Percentiles rank a stretch among this genome's conserved stretches.
phyloP scores from a whole-genome alignment of 1,139 yeast genomes.

The Scheffersomyces illinoinensis region DNA sequence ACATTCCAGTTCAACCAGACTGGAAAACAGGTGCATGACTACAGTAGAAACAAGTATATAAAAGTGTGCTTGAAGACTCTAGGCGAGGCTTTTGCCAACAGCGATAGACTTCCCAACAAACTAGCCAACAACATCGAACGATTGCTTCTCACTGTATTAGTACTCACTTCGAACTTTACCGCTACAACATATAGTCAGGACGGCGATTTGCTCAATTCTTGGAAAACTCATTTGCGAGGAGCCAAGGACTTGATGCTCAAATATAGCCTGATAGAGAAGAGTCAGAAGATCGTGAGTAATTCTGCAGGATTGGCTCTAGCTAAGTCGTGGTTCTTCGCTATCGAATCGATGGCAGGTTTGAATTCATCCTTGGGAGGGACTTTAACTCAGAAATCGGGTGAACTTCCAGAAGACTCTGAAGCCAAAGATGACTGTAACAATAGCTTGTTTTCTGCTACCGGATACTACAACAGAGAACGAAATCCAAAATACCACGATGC shows the following conservation, averaged over 20 bases:
- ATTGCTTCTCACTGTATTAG: conserved; percentile 38
- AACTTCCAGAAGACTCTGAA: conserved; percentile 7
- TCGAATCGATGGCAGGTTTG: conserved; percentile 39
- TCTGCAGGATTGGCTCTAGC: conserved; percentile 46
- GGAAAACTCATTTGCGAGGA: conserved; percentile 44
- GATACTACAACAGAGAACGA: conserved; percentile 26
- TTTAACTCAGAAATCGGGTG: conserved; percentile 9
- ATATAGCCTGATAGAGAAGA: conserved; percentile 25
- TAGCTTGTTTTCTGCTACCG: conserved; percentile 33
- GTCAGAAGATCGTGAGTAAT: conserved; percentile 11
- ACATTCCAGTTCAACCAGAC: conserved; percentile 38
- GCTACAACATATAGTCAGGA: conserved; percentile 24
- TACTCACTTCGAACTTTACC: conserved; percentile 39
- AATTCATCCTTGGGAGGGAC: conserved; percentile 36
- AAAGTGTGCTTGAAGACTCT: conserved; percentile 32
- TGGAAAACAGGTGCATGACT: conserved; percentile 30
- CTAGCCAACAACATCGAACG: conserved; percentile 35
- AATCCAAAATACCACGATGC: conserved; percentile 38
- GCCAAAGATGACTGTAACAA: conserved; percentile 16
- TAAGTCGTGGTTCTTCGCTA: conserved; percentile 47
- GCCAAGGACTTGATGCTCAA: conserved; percentile 40
- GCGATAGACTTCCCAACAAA: conserved; percentile 8
- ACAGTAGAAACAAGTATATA: conserved; percentile 31
- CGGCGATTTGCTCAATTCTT: conserved; percentile 23
- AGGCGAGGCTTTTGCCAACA: conserved; percentile 31